These are phyloP conservation scores for Candida pseudocylindracea DNA, from an alignment of 1,139 yeast genomes.

Conservation along the genomic window DNA sequence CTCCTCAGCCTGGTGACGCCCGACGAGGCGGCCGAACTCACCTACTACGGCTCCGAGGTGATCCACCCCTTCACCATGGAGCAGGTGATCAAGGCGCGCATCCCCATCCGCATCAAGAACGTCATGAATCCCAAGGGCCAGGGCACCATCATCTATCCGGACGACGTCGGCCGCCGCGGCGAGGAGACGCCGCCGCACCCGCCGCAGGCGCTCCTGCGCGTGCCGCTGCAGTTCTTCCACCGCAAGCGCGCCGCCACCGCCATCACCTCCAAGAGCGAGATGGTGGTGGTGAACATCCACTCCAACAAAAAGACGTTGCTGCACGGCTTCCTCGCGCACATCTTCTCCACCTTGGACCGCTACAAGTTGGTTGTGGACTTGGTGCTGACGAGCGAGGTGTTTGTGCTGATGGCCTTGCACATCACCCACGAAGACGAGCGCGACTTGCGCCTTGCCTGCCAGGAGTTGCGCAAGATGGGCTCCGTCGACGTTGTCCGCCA, in stretches of 20 bases:
- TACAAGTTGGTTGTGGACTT: constrained; percentile 81
- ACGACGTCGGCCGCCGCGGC: constrained; percentile 64
- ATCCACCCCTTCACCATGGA: constrained; percentile 99
- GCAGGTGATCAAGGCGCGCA: constrained; percentile 87
- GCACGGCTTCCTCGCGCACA: constrained; percentile 85
- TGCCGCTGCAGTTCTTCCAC: constrained; percentile 19
- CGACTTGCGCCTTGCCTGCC: constrained; percentile 44
- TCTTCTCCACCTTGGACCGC: constrained; percentile 69
- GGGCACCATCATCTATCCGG: constrained; percentile 90
- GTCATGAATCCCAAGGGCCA: constrained; percentile 80
- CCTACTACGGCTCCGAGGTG: constrained; percentile 94
- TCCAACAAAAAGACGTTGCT: constrained; percentile 83
- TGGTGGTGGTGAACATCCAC: constrained; percentile 80
- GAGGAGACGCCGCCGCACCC: constrained; percentile 91
- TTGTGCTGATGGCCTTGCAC: constrained; percentile 92
- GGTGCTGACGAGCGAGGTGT: constrained; percentile 93
- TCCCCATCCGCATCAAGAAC: constrained; percentile 89
- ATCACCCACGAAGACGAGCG: constrained; percentile 40
- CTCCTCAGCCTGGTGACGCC: constrained; percentile 79
- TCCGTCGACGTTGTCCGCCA: constrained; percentile 71
- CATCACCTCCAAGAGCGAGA: constrained; percentile 83
- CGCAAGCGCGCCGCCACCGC: constrained; percentile 81
- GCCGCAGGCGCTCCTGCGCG: constrained; percentile 47
- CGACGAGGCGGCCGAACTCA: constrained; percentile 94
- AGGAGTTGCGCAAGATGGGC: constrained; percentile 62